A percentile compares a stretch with the other conserved stretches of the same genome.
These are phyloP conservation scores for Citrus medica DNA, from an alignment of 345 rosid genomes.

Conservation along the genomic window DNA sequence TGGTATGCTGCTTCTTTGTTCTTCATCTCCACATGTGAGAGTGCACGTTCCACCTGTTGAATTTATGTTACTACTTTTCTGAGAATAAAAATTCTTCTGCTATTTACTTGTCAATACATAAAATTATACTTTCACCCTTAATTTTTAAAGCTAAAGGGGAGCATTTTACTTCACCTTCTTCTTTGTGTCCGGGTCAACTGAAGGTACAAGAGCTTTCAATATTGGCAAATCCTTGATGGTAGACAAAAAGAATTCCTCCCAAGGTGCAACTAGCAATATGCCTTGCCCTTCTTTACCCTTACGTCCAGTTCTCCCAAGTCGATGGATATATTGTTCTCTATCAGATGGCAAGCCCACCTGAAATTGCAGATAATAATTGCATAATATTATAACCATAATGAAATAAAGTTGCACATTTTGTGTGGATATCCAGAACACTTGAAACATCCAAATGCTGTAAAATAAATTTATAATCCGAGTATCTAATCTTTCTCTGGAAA, in stretches of 20 bases:
- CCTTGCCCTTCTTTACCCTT: constrained; percentile 98
- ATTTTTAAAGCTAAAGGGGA: not conserved
- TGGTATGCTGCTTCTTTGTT: constrained; percentile 87
- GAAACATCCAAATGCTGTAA: not conserved
- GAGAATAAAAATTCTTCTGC: not conserved
- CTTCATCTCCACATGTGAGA: constrained; percentile 71
- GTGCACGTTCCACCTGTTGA: constrained; percentile 73
- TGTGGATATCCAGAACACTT: constrained; percentile 2
- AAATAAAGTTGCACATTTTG: not conserved
- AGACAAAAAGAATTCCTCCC: constrained; percentile 89
- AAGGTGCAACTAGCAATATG: constrained; percentile 70
- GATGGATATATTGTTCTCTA: constrained; percentile 87
- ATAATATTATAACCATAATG: not conserved
- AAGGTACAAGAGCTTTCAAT: constrained; percentile 51
- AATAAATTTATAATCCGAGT: not conserved
- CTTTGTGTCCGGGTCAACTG: constrained; percentile 62
- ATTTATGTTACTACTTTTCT: constrained; percentile 6
- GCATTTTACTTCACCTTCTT: constrained; percentile 54
- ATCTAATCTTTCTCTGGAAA: not conserved
- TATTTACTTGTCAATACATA: not conserved
- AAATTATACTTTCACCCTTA: not conserved
- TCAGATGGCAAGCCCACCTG: constrained; percentile 92
- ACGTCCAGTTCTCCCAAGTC: constrained; percentile 96
- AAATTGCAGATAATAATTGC: not conserved
- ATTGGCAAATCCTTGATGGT: constrained; percentile 80